Evolutionary conservation across 192 early-diverging fungal species (phyloP).

Genomic region (Coemansia sp.): DNA sequence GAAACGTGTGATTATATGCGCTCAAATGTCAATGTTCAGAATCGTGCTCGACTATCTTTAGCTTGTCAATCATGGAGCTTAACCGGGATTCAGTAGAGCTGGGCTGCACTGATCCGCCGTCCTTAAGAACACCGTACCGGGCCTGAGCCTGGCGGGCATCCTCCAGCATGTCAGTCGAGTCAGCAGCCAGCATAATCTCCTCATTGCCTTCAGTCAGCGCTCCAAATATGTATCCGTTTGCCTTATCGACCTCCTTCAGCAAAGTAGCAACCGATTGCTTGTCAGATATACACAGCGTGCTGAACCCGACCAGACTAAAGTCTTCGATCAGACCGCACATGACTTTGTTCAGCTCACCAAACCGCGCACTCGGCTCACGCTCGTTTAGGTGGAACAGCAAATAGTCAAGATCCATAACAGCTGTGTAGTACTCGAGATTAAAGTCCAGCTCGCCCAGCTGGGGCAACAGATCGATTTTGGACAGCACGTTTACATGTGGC

Average conservation of each 20-base stretch:
- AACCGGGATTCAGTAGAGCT: neutral
- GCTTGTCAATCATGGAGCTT: constrained; percentile 12
- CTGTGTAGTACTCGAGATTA: constrained; percentile 92
- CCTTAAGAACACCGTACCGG: constrained; percentile 24
- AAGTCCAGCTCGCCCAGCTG: constrained; percentile 74
- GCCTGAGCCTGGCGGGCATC: constrained; percentile 47
- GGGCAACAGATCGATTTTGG: constrained; percentile 89
- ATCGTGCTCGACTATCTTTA: constrained; percentile 12
- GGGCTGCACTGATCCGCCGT: neutral
- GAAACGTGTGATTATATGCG: too few species aligned
- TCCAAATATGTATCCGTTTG: constrained; percentile 89
- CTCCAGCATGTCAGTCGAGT: constrained; percentile 36
- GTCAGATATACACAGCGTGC: constrained; percentile 81
- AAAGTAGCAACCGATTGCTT: constrained; percentile 78
- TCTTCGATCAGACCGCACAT: constrained; percentile 91
- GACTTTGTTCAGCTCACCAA: constrained; percentile 72
- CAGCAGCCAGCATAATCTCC: constrained; percentile 61
- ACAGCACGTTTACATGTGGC: constrained; percentile 95
- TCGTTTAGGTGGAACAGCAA: constrained; percentile 78
- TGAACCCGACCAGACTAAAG: constrained; percentile 87
- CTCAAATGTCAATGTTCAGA: too few species aligned
- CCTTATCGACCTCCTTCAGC: constrained; percentile 80
- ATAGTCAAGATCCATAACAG: constrained; percentile 87
- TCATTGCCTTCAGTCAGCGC: constrained; percentile 75
- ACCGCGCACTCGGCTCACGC: constrained; percentile 53